These are phyloP conservation scores for Triglochin maritima DNA, from an alignment of 106 monocot species.

Conservation along the genomic window DNA sequence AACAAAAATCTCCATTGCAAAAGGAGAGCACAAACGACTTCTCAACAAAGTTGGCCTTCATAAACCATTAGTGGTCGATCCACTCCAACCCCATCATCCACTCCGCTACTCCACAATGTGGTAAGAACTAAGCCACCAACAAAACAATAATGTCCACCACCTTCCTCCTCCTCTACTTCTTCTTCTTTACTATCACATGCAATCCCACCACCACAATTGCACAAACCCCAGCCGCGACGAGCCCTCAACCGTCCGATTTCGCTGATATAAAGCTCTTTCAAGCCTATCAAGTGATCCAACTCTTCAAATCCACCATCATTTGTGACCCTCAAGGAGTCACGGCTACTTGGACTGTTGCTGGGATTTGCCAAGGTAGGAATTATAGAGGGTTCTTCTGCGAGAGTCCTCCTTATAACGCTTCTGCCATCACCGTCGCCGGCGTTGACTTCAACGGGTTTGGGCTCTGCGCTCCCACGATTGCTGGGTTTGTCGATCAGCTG, in stretches of 20 bases:
- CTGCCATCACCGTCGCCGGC: slow-evolving; percentile 5
- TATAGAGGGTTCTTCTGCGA: slow-evolving; percentile 10
- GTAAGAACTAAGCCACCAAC: too few species aligned
- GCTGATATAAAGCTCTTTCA: background rate
- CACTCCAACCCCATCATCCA: too few species aligned
- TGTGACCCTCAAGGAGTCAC: slow-evolving; percentile 11
- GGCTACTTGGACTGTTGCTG: slow-evolving; percentile 3
- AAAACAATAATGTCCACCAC: too few species aligned
- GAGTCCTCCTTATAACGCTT: slow-evolving; percentile 1
- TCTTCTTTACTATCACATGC: too few species aligned
- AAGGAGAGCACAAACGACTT: too few species aligned
- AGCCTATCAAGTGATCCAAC: slow-evolving; percentile 8
- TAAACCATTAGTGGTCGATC: too few species aligned
- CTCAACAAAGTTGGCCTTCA: too few species aligned
- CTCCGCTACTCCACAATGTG: too few species aligned
- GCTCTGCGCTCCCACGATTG: slow-evolving; percentile 12
- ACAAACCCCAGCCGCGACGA: background rate
- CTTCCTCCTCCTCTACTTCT: too few species aligned
- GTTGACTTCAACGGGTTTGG: slow-evolving; percentile 23
- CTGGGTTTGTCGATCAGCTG: slow-evolving; percentile 9
- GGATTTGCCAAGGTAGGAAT: background rate
- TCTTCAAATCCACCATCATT: slow-evolving; percentile 16
- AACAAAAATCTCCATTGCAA: too few species aligned
- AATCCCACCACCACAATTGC: background rate
- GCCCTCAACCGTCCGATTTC: slow-evolving; percentile 5